Evolutionary conservation across 2,329 filamentous ascomycete genomes (phyloP).

Genomic region (Kalaharituber pfeilii): DNA sequence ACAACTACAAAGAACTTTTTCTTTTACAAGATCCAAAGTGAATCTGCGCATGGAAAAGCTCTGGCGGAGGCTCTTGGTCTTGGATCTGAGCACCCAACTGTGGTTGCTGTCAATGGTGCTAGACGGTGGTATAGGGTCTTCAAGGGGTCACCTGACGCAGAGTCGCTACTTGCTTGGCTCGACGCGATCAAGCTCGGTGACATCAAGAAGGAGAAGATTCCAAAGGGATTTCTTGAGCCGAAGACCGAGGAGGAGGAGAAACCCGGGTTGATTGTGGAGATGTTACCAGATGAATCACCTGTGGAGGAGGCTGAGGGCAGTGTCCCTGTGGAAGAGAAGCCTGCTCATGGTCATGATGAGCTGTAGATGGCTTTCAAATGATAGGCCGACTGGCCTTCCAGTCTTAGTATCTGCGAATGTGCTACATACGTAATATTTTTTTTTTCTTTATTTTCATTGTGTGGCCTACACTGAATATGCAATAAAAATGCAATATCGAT

Average conservation of each 20-base stretch:
- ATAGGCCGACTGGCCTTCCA: too few species aligned
- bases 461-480: too few species aligned
- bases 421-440: too few species aligned
- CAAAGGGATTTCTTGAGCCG: conserved; percentile 39
- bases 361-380: too few species aligned
- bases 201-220: conserved; percentile 58
- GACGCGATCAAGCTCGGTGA: conserved; percentile 85
- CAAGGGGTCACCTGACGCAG: conserved; percentile 39
- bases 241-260: conserved; percentile 25
- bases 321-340: background rate
- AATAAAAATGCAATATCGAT: too few species aligned
- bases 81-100: conserved; percentile 41
- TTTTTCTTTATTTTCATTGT: too few species aligned
- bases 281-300: conserved; percentile 27
- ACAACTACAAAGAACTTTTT: conserved; percentile 50
- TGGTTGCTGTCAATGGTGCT: conserved; percentile 64
- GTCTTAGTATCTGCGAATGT: too few species aligned
- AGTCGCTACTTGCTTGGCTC: conserved; percentile 65
- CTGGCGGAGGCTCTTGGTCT: conserved; percentile 38
- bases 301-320: conserved; percentile 18
- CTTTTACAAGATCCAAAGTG: conserved; percentile 54
- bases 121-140: conserved; percentile 74
- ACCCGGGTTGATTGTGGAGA: conserved; percentile 8
- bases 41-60: conserved; percentile 37
- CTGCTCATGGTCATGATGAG: background rate